Evolutionary conservation across 2,329 filamentous ascomycete genomes (phyloP).

Genomic region (Stachybotrys elegans): DNA sequence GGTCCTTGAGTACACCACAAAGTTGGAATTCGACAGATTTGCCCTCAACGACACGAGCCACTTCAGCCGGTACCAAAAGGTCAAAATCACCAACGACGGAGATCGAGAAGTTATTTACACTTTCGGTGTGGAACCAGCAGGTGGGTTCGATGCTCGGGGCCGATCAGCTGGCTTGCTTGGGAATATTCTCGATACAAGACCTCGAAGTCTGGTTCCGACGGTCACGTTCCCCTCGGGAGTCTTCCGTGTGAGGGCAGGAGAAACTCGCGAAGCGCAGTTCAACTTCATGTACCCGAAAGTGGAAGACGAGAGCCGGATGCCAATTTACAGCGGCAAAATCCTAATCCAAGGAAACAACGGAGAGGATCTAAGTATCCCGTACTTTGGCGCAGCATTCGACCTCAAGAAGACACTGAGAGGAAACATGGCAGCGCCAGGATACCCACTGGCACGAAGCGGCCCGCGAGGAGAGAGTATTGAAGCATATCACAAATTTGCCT

Average conservation of each 20-base stretch:
- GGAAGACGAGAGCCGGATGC: constrained; percentile 21
- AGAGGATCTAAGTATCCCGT: constrained; percentile 26
- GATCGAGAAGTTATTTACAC: constrained; percentile 26
- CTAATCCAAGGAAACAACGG: constrained; percentile 21
- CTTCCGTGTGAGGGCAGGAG: constrained; percentile 12
- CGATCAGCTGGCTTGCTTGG: constrained; percentile 1
- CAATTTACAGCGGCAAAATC: constrained; percentile 28
- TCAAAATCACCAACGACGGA: constrained; percentile 30
- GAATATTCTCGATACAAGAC: background rate
- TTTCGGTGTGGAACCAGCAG: constrained; percentile 20
- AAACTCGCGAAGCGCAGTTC: constrained; percentile 17
- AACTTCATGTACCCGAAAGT: constrained; percentile 6
- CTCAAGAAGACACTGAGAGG: background rate
- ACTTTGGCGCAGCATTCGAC: constrained; percentile 14
- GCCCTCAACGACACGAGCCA: constrained; percentile 38
- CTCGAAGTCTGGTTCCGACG: background rate
- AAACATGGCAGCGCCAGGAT: background rate
- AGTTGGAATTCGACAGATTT: constrained; percentile 32
- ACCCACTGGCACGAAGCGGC: background rate
- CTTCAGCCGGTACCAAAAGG: constrained; percentile 21
- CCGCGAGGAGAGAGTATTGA: constrained; percentile 24
- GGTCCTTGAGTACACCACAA: constrained; percentile 30
- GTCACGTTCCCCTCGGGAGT: constrained; percentile 5
- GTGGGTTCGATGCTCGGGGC: constrained; percentile 29
- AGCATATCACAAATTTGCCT: constrained; percentile 58